phyloP scores from a whole-genome alignment of 2,329 filamentous ascomycete genomes.

The Aureobasidium pullulans region DNA sequence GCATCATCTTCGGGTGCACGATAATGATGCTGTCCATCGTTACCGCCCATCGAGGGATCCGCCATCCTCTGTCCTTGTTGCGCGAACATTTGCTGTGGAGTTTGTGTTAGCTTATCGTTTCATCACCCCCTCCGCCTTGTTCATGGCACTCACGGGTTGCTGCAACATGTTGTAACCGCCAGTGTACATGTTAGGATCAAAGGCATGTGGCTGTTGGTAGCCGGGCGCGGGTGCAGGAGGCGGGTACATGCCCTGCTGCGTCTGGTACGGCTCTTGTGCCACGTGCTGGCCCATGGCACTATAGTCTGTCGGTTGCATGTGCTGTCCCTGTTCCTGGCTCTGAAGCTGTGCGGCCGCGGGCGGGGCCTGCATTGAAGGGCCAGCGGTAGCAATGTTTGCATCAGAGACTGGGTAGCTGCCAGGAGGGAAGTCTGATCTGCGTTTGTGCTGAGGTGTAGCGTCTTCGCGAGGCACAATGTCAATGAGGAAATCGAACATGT shows the following conservation, averaged over 20 bases:
- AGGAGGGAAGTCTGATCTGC: slow-evolving; percentile 37
- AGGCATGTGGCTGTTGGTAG: slow-evolving; percentile 69
- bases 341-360: slow-evolving; percentile 22
- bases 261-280: slow-evolving; percentile 53
- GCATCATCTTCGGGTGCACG: slow-evolving; percentile 16
- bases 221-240: slow-evolving; percentile 70
- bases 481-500: slow-evolving; percentile 99
- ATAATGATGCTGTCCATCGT: slow-evolving; percentile 15
- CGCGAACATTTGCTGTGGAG: slow-evolving; percentile 11
- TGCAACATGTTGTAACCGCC: slow-evolving; percentile 69
- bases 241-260: slow-evolving; percentile 72
- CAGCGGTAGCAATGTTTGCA: slow-evolving; percentile 40
- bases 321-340: slow-evolving; percentile 23
- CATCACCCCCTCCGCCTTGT: not conserved
- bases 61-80: slow-evolving; percentile 16
- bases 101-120: not conserved
- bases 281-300: slow-evolving; percentile 27
- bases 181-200: slow-evolving; percentile 71
- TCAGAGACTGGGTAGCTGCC: slow-evolving; percentile 42
- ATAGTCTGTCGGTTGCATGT: slow-evolving; percentile 23
- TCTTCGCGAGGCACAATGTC: slow-evolving; percentile 97
- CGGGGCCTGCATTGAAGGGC: slow-evolving; percentile 26
- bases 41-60: slow-evolving; percentile 15
- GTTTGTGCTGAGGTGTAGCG: slow-evolving; percentile 75
- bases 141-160: slow-evolving; percentile 59